Percentiles rank a stretch among this genome's conserved stretches.
phyloP scores from a whole-genome alignment of 2,329 filamentous ascomycete genomes.

The Cyphellophora europaea region DNA sequence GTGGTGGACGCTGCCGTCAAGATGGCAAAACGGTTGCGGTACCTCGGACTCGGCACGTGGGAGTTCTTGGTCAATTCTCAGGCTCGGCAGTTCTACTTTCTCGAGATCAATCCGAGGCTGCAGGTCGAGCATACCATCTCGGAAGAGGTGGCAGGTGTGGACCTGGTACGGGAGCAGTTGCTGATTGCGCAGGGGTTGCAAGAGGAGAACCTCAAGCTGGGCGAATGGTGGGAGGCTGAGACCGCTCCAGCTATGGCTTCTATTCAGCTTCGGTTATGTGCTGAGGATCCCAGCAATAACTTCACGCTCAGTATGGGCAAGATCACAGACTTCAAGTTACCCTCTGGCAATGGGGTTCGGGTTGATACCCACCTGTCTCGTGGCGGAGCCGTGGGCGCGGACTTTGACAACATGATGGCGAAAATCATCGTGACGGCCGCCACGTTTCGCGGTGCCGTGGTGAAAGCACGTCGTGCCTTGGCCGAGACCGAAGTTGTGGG shows the following conservation, averaged over 20 bases:
- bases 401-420: constrained; percentile 51
- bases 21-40: constrained; percentile 42
- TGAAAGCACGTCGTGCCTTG: constrained; percentile 46
- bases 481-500: constrained; percentile 47
- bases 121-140: constrained; percentile 57
- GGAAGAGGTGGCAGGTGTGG: constrained; percentile 43
- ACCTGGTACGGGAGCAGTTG: constrained; percentile 48
- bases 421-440: constrained; percentile 50
- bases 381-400: constrained; percentile 38
- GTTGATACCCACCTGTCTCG: constrained; percentile 47
- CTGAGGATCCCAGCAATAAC: constrained; percentile 43
- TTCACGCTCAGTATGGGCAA: constrained; percentile 54
- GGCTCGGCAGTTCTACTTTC: constrained; percentile 44
- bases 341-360: constrained; percentile 48
- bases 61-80: constrained; percentile 51
- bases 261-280: constrained; percentile 49
- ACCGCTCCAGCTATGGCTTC: constrained; percentile 33
- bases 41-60: constrained; percentile 53
- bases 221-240: constrained; percentile 21
- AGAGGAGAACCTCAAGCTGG: constrained; percentile 24
- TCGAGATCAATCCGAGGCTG: constrained; percentile 52
- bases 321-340: constrained; percentile 44
- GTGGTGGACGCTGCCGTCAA: constrained; percentile 46
- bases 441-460: constrained; percentile 42
- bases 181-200: constrained; percentile 42